Evolutionary conservation across 768 basidiomycete species (phyloP).

Genomic region (Boletus sp.): DNA sequence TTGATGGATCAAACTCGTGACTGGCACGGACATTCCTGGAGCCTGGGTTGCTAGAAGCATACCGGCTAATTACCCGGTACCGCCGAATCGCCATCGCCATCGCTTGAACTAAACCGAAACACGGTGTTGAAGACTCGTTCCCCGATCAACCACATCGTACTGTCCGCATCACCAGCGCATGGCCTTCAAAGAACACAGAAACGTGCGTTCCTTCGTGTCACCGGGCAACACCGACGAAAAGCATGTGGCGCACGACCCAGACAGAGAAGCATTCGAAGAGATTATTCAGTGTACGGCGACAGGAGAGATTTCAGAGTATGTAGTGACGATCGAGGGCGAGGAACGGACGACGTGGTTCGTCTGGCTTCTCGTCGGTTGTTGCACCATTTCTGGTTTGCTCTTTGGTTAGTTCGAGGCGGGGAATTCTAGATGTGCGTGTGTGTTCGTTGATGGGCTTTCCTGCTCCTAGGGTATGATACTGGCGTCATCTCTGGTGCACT

Average conservation of each 20-base stretch:
- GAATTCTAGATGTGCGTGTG: neutral
- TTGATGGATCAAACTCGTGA: neutral
- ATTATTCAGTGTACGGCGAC: constrained; percentile 9
- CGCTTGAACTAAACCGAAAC: neutral
- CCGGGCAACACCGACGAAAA: constrained; percentile 3
- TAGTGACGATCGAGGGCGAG: constrained; percentile 61
- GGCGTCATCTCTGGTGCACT: constrained; percentile 81
- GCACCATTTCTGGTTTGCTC: constrained; percentile 72
- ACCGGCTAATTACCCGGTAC: neutral
- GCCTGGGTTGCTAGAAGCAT: neutral
- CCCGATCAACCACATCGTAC: neutral
- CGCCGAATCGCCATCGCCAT: neutral
- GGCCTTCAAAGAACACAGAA: neutral
- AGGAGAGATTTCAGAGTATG: constrained; percentile 58
- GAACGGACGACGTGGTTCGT: constrained; percentile 70
- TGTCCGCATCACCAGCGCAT: neutral
- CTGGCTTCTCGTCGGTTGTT: constrained; percentile 71
- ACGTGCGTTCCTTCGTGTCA: neutral
- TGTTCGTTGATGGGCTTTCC: neutral
- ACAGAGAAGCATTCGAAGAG: constrained; percentile 14
- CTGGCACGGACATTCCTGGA: neutral
- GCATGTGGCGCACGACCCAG: neutral
- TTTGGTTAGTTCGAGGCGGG: constrained; percentile 50
- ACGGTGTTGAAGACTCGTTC: neutral
- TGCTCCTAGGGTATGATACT: constrained; percentile 66